phyloP scores from a whole-genome alignment of 2,329 filamentous ascomycete genomes.

The Claviceps maximensis region DNA sequence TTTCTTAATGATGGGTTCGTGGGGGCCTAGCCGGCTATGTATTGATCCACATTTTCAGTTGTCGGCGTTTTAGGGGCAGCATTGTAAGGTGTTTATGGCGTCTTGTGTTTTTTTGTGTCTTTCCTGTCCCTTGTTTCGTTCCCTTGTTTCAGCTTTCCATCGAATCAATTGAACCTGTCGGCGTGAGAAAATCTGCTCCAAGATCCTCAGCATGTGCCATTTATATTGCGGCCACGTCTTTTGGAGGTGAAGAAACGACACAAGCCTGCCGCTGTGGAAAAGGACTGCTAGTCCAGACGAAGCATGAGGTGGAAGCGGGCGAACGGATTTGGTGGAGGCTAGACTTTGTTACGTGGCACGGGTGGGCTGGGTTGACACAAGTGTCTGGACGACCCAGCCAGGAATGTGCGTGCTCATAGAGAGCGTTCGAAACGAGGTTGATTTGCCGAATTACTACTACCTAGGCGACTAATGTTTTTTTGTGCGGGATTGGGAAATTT shows the following conservation, averaged over 20 bases:
- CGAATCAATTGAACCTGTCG: constrained; percentile 10
- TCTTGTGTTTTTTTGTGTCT: constrained; percentile 27
- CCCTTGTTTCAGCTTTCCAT: constrained; percentile 4
- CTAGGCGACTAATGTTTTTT: background rate
- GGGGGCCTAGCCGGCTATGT: constrained; percentile 27
- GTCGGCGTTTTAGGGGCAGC: constrained; percentile 39
- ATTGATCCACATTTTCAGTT: constrained; percentile 36
- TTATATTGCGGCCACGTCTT: constrained; percentile 16
- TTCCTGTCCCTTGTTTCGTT: constrained; percentile 9
- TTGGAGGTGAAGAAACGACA: background rate
- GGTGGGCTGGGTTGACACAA: background rate
- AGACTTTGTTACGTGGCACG: background rate
- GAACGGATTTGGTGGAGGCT: background rate
- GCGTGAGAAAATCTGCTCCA: constrained; percentile 21
- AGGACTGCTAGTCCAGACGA: background rate
- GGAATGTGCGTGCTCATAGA: constrained; percentile 1
- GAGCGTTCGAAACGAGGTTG: constrained; percentile 3
- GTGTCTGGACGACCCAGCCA: constrained; percentile 1
- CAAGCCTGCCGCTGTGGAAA: background rate
- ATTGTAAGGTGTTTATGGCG: constrained; percentile 45
- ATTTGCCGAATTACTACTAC: background rate
- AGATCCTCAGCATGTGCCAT: constrained; percentile 24
- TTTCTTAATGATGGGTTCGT: constrained; percentile 14
- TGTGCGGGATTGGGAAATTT: constrained; percentile 11
- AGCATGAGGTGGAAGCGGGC: background rate